These are phyloP conservation scores for Lasiodiplodia sp. DNA, from an alignment of 2,329 filamentous ascomycete genomes.

Conservation along the genomic window DNA sequence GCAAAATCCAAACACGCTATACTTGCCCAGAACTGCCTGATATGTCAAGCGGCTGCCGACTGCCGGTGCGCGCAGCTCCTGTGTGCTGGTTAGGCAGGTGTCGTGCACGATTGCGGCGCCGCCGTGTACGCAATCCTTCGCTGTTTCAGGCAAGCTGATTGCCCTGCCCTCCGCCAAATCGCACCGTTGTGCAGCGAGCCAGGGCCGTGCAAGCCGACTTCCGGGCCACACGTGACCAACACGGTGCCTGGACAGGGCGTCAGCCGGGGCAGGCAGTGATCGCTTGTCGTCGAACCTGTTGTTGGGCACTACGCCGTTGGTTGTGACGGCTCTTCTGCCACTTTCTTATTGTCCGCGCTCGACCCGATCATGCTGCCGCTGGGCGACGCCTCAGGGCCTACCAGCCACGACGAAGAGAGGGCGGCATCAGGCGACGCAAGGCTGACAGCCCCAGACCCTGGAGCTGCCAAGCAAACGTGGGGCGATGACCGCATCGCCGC, in stretches of 20 bases:
- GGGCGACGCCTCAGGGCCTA: conserved; percentile 1
- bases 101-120: neutral
- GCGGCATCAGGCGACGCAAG: conserved; percentile 10
- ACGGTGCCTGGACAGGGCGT: conserved; percentile 14
- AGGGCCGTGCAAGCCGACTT: conserved; percentile 15
- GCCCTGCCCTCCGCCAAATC: conserved; percentile 15
- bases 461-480: conserved; percentile 11
- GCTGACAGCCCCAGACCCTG: conserved; percentile 19
- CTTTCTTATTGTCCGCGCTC: neutral
- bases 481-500: conserved; percentile 12
- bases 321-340: conserved; percentile 12
- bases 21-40: neutral
- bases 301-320: neutral
- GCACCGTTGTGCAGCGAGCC: conserved; percentile 10
- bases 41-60: neutral
- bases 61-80: conserved; percentile 6
- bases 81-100: neutral
- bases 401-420: neutral
- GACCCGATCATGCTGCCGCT: neutral
- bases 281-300: conserved; percentile 9
- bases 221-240: conserved; percentile 13
- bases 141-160: conserved; percentile 27
- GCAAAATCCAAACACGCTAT: neutral
- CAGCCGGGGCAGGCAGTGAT: conserved; percentile 23
- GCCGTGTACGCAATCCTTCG: conserved; percentile 18